Evolutionary conservation across 257 asterid species (phyloP), one percentile per base, ranked within the genome.

Genomic region (Craterostigma plantagineum): DNA sequence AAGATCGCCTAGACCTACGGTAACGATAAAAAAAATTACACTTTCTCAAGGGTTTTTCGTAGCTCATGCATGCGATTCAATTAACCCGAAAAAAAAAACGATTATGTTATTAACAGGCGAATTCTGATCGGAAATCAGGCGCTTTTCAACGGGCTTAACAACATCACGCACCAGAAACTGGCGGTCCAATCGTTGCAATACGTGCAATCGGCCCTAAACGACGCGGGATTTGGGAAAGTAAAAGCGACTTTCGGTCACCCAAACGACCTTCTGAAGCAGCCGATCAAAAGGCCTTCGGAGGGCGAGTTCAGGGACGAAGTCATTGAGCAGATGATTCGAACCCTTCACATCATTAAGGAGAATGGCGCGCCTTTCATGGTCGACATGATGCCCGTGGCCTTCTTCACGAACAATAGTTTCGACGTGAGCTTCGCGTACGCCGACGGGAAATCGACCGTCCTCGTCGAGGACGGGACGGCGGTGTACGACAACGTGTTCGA

Each of bases 401-500:
- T 16, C 0, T 8, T 18, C 8, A 0, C 0, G 0, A 9, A 0
- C 0, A 2, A 11, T 7, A 9, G 16, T 0, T 16, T 35, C 8
- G 65, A 59, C 10, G 0, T 12, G 0, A 43, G 35, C 0, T 66
- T 62, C 33, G 73, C 77, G 0, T 68, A 65, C 49, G 14, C 42
- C 0, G 71, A 62, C 23, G 50, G 53, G 34, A 18, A 18, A 0
- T 46, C 68, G 7, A 13, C 10, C 0, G 3, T 1, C 4, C 34
- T 42, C 16, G 13, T 61, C 3, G 35, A 1, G 0, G 68, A 59
- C 39, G 38, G 44, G 0, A 56, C 56, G 14, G 54, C 62, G 1
- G 35, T 46, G 8, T 71, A 75, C 62, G 55, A 42, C 0, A 63
- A 75, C 34, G 33, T 46, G 1, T 48, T 68, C 11, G 74, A 59